Percentiles rank a stretch among this genome's conserved stretches.
Conservation (phyloP, 306 rosid species). For the Trichosanthes truncata region DNA sequence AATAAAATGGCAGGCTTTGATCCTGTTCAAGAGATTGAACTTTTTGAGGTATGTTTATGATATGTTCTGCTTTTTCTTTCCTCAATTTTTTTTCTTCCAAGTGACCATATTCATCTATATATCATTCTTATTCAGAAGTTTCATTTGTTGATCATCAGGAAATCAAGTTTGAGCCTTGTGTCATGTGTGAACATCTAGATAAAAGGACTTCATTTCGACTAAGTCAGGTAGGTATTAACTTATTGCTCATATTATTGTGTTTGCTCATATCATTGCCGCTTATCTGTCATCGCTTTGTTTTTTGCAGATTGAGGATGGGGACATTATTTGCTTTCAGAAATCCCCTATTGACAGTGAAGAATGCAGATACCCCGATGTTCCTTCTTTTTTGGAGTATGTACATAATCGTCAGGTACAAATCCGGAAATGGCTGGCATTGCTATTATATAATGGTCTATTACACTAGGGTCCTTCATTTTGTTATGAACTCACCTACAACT, state of each 20-base stretch:
- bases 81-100: neutral
- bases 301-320: slow-evolving; percentile 88
- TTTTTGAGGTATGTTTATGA: slow-evolving; percentile 56
- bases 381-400: slow-evolving; percentile 78
- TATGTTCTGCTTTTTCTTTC: neutral
- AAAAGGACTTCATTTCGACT: slow-evolving; percentile 47
- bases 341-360: slow-evolving; percentile 28
- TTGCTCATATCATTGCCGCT: neutral
- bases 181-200: slow-evolving; percentile 75
- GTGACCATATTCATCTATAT: neutral
- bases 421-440: neutral
- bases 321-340: slow-evolving; percentile 88
- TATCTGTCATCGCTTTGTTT: neutral
- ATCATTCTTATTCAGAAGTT: neutral
- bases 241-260: neutral
- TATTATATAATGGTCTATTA: neutral
- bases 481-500: neutral
- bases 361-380: slow-evolving; percentile 63
- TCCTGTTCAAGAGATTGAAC: slow-evolving; percentile 65
- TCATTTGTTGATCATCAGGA: slow-evolving; percentile 39
- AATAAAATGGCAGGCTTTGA: slow-evolving; percentile 78
- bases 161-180: slow-evolving; percentile 71
- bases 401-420: slow-evolving; percentile 78
- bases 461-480: neutral
- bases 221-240: slow-evolving; percentile 45